A percentile compares a stretch with the other conserved stretches of the same genome.
These are phyloP conservation scores for Pythium inflatum DNA, from an alignment of 352 stramenopile species.

Conservation along the genomic window DNA sequence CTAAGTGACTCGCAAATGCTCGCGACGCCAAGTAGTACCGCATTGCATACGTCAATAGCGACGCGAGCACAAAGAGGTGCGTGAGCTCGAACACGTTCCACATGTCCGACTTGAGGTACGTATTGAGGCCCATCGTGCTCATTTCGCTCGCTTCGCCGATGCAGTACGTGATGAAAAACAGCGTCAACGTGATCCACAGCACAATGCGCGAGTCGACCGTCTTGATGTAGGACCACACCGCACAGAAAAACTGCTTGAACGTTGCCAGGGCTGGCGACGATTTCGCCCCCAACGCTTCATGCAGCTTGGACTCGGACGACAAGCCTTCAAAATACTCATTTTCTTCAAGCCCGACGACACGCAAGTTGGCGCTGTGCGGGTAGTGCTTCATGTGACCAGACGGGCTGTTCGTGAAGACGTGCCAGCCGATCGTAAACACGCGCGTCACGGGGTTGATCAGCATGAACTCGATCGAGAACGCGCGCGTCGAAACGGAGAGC, in stretches of 20 bases:
- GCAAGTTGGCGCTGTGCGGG: slow-evolving; percentile 79
- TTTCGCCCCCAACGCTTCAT: background rate
- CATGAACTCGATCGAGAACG: slow-evolving; percentile 84
- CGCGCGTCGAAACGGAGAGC: slow-evolving; percentile 80
- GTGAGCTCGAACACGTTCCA: slow-evolving; percentile 89
- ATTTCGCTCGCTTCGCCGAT: slow-evolving; percentile 82
- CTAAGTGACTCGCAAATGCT: slow-evolving; percentile 52
- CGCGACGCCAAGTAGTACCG: slow-evolving; percentile 70
- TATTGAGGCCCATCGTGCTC: slow-evolving; percentile 69
- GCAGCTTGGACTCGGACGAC: background rate
- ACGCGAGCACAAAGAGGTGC: slow-evolving; percentile 68
- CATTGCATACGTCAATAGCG: slow-evolving; percentile 66
- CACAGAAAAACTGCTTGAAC: background rate
- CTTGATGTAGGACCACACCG: slow-evolving; percentile 8
- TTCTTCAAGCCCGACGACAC: slow-evolving; percentile 76
- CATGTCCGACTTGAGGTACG: slow-evolving; percentile 84
- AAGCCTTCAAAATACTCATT: slow-evolving; percentile 37
- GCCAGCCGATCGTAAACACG: slow-evolving; percentile 87
- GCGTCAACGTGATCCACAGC: slow-evolving; percentile 65
- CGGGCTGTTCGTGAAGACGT: slow-evolving; percentile 80
- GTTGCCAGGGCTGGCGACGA: background rate
- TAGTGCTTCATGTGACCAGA: slow-evolving; percentile 85
- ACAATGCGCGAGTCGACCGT: slow-evolving; percentile 63
- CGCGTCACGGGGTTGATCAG: slow-evolving; percentile 88
- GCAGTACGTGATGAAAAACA: slow-evolving; percentile 82